phyloP scores from a whole-genome alignment of 345 rosid genomes.

The Excoecaria cochinchinensis region DNA sequence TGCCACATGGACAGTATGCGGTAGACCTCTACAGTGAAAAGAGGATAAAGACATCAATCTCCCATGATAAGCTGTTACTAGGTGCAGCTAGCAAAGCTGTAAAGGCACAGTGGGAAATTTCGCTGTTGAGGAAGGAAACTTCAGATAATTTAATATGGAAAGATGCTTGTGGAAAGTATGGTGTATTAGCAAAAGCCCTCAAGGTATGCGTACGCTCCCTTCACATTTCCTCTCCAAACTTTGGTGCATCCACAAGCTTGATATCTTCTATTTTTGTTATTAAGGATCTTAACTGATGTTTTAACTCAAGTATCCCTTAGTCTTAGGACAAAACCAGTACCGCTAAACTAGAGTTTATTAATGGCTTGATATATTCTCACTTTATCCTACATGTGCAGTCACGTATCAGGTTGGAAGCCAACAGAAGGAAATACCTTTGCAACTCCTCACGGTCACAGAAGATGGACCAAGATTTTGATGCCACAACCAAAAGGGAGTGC shows the following conservation, averaged over 20 bases:
- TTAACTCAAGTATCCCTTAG: no score
- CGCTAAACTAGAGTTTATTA: no score
- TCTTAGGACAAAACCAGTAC: no score
- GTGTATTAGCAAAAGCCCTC: conserved; percentile 53
- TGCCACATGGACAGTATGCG: conserved; percentile 59
- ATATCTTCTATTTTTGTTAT: no score
- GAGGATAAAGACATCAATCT: conserved; percentile 46
- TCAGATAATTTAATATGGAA: conserved; percentile 46
- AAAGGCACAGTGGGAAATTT: conserved; percentile 52
- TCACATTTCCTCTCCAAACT: neutral
- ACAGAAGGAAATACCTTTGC: conserved; percentile 50
- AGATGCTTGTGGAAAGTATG: conserved; percentile 49
- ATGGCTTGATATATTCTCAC: neutral
- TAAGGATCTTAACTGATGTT: no score
- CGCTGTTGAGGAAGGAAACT: conserved; percentile 38
- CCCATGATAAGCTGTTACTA: conserved; percentile 63
- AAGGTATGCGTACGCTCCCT: conserved; percentile 40
- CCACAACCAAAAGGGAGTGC: conserved; percentile 53
- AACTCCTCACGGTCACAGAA: conserved; percentile 33
- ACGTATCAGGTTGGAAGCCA: conserved; percentile 47
- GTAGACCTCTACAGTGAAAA: conserved; percentile 49
- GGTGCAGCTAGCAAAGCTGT: conserved; percentile 61
- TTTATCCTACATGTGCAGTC: conserved; percentile 36
- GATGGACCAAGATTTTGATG: conserved; percentile 47
- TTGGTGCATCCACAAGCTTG: neutral